Percentiles rank a stretch among this genome's conserved stretches.
Evolutionary conservation across 345 rosid species (phyloP).

Genomic region (Lumnitzera littorea): DNA sequence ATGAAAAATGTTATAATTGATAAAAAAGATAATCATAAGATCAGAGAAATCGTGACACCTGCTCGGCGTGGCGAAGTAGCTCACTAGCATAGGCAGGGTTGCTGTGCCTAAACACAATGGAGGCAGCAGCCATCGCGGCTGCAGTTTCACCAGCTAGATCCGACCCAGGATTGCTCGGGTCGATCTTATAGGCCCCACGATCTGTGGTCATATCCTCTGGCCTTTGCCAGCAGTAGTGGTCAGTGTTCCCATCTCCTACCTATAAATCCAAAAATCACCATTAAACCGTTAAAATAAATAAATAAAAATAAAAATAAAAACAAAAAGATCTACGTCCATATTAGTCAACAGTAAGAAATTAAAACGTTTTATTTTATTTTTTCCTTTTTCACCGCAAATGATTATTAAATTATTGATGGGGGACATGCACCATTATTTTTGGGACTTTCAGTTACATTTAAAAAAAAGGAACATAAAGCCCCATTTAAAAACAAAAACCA

Average conservation of each 20-base stretch:
- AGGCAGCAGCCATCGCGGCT: slow-evolving; percentile 98
- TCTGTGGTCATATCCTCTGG: slow-evolving; percentile 99
- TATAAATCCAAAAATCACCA: slow-evolving; percentile 9
- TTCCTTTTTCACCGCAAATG: background rate
- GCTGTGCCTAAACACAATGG: slow-evolving; percentile 73
- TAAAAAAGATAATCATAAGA: background rate
- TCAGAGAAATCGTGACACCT: slow-evolving; percentile 28
- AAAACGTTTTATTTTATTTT: background rate
- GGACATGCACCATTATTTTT: no score
- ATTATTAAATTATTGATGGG: background rate
- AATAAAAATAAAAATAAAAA: background rate
- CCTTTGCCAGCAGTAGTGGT: slow-evolving; percentile 99
- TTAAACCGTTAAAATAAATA: background rate
- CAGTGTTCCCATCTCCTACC: slow-evolving; percentile 98
- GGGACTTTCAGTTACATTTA: background rate
- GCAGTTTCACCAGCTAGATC: slow-evolving; percentile 99
- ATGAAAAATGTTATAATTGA: background rate
- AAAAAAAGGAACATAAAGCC: background rate
- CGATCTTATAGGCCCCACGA: slow-evolving; percentile 81
- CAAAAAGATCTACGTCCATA: background rate
- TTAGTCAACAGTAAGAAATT: background rate
- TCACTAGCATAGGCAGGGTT: slow-evolving; percentile 64
- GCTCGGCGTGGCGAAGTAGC: slow-evolving; percentile 78
- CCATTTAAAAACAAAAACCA: slow-evolving; percentile 5
- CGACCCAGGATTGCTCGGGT: slow-evolving; percentile 92